phyloP scores from a whole-genome alignment of 1,139 yeast genomes.

The Yamadazyma diddensiae region DNA sequence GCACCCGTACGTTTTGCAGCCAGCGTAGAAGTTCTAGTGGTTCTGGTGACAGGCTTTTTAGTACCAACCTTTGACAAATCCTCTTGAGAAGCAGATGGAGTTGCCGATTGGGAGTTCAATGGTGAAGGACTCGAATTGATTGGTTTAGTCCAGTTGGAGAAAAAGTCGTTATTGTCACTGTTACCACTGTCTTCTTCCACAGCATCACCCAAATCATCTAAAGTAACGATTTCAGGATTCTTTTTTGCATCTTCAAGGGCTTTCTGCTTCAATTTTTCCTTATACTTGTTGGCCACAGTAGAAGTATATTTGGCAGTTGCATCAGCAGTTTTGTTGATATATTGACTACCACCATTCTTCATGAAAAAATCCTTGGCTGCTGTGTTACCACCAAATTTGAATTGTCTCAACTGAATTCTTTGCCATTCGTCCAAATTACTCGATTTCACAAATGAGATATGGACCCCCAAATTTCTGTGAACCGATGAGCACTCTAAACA shows the following conservation, averaged over 20 bases:
- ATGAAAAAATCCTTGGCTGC: slow-evolving; percentile 77
- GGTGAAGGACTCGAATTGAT: slow-evolving; percentile 49
- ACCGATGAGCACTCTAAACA: slow-evolving; percentile 51
- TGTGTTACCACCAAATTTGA: slow-evolving; percentile 91
- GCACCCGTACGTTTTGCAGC: slow-evolving; percentile 19
- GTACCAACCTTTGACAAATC: slow-evolving; percentile 25
- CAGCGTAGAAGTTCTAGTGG: slow-evolving; percentile 9
- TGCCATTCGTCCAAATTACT: slow-evolving; percentile 91
- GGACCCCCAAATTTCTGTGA: slow-evolving; percentile 50
- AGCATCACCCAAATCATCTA: slow-evolving; percentile 52
- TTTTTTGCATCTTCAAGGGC: slow-evolving; percentile 63
- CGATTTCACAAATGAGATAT: slow-evolving; percentile 69
- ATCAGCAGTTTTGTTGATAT: slow-evolving; percentile 49
- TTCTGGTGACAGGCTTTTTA: slow-evolving; percentile 19
- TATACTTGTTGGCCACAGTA: slow-evolving; percentile 72
- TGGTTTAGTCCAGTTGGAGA: slow-evolving; percentile 88
- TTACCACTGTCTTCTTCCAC: slow-evolving; percentile 28
- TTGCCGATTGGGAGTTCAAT: slow-evolving; percentile 45
- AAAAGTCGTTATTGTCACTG: slow-evolving; percentile 56
- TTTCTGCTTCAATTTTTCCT: slow-evolving; percentile 70
- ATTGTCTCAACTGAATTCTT: slow-evolving; percentile 78
- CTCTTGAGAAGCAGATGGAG: slow-evolving; percentile 45
- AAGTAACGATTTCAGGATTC: slow-evolving; percentile 64
- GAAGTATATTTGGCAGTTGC: slow-evolving; percentile 80
- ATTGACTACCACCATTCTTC: slow-evolving; percentile 81